A percentile compares a stretch with the other conserved stretches of the same genome.
phyloP scores from a whole-genome alignment of 805 yeast genomes.

The Wickerhamiella spandovensis region DNA sequence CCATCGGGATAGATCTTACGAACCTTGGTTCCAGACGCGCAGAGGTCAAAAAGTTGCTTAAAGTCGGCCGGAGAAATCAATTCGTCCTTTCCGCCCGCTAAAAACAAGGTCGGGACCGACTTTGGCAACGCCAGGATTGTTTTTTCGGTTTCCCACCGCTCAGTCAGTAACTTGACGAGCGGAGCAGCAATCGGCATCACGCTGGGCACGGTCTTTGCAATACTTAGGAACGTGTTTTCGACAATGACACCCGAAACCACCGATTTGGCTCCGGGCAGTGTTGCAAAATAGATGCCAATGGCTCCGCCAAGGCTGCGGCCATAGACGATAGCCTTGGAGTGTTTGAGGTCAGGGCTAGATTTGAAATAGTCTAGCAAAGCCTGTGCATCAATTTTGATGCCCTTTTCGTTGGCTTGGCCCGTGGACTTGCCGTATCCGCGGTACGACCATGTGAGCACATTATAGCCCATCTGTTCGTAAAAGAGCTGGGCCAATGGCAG shows the following conservation, averaged over 20 bases:
- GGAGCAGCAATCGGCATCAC: slow-evolving; percentile 11
- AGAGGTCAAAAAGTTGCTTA: slow-evolving; percentile 40
- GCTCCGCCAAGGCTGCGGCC: slow-evolving; percentile 96
- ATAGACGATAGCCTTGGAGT: slow-evolving; percentile 49
- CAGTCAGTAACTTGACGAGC: slow-evolving; percentile 55
- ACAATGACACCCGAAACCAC: slow-evolving; percentile 51
- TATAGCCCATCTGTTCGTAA: slow-evolving; percentile 47
- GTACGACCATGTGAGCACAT: slow-evolving; percentile 76
- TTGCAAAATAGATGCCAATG: slow-evolving; percentile 70
- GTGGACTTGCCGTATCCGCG: slow-evolving; percentile 81
- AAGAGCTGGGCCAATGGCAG: slow-evolving; percentile 67
- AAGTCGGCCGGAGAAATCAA: slow-evolving; percentile 84
- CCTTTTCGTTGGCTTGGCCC: slow-evolving; percentile 64
- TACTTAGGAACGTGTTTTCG: slow-evolving; percentile 76
- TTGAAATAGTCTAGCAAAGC: slow-evolving; percentile 48
- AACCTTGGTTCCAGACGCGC: slow-evolving; percentile 38
- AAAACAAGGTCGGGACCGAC: slow-evolving; percentile 50
- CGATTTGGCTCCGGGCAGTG: slow-evolving; percentile 32
- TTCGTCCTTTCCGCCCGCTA: slow-evolving; percentile 71
- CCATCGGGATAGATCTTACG: slow-evolving; percentile 45
- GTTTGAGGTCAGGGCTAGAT: slow-evolving; percentile 38
- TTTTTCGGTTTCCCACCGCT: slow-evolving; percentile 69
- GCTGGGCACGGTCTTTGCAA: slow-evolving; percentile 46
- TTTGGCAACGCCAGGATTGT: slow-evolving; percentile 39
- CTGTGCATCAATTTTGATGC: slow-evolving; percentile 72